These are phyloP conservation scores for Malbranchea zuffiana DNA, from an alignment of 2,329 filamentous ascomycete genomes.

Conservation along the genomic window DNA sequence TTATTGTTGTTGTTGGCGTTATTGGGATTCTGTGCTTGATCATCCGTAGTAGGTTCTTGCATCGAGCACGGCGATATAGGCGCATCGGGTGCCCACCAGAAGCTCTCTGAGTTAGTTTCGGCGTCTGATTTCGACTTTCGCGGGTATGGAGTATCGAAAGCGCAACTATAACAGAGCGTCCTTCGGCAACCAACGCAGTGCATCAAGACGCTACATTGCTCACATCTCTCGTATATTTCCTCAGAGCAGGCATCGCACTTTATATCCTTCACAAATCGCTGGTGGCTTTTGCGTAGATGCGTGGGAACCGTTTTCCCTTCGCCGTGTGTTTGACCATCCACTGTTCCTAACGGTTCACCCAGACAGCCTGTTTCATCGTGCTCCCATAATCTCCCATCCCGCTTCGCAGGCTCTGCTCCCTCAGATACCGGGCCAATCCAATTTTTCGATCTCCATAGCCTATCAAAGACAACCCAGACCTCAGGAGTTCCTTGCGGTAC, in stretches of 20 bases:
- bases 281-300: conserved; percentile 45
- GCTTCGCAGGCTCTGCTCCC: conserved; percentile 22
- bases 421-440: conserved; percentile 41
- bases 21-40: conserved; percentile 12
- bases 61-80: conserved; percentile 47
- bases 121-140: conserved; percentile 22
- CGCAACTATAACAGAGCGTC: conserved; percentile 50
- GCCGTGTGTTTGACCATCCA: conserved; percentile 32
- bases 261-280: conserved; percentile 42
- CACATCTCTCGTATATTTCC: conserved; percentile 45
- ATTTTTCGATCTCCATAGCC: conserved; percentile 49
- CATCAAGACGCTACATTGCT: conserved; percentile 52
- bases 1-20: conserved; percentile 11
- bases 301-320: conserved; percentile 46
- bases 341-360: conserved; percentile 45
- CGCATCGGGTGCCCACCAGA: conserved; percentile 51
- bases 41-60: conserved; percentile 38
- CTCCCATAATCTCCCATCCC: conserved; percentile 47
- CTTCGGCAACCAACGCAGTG: conserved; percentile 51
- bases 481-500: conserved; percentile 45
- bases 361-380: conserved; percentile 43
- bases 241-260: conserved; percentile 46
- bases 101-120: conserved; percentile 25
- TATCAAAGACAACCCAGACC: conserved; percentile 53
- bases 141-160: conserved; percentile 44